Evolutionary conservation across 1,284 basidiomycete species (phyloP).

Genomic region (Neonothopanus nambi): DNA sequence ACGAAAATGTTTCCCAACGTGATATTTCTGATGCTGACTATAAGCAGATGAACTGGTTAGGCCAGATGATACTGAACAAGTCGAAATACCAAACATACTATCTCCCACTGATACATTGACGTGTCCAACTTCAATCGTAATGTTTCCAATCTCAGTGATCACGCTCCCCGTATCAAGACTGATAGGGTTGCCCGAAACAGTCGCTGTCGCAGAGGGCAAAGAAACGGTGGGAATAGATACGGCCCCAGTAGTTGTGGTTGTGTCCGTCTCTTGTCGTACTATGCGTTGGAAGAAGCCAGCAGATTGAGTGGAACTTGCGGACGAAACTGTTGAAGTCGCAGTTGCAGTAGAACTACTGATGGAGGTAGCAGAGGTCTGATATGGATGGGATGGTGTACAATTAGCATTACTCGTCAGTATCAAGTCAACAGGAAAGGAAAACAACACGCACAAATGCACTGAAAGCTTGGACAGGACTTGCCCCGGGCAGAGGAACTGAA

Average conservation of each 20-base stretch:
- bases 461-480: conserved; percentile 22
- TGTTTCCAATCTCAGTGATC: conserved; percentile 22
- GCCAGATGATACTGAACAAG: neutral
- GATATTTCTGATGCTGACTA: conserved; percentile 21
- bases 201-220: too few species aligned
- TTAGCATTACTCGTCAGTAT: neutral
- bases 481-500: conserved; percentile 22
- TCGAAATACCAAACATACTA: conserved; percentile 11
- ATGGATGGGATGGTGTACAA: neutral
- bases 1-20: conserved; percentile 22
- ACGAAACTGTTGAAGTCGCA: conserved; percentile 17
- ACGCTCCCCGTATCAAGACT: conserved; percentile 19
- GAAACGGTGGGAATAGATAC: conserved; percentile 5
- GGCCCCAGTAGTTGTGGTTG: neutral
- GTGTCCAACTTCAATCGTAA: conserved; percentile 21
- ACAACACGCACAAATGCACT: conserved; percentile 17
- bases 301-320: conserved; percentile 16
- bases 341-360: conserved; percentile 17
- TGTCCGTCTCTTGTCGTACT: conserved; percentile 14
- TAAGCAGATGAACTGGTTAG: neutral
- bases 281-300: conserved; percentile 18
- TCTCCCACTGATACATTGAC: conserved; percentile 21
- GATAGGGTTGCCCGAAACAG: conserved; percentile 18
- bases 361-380: conserved; percentile 12
- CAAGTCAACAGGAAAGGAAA: neutral